phyloP scores from a whole-genome alignment of 2,329 filamentous ascomycete genomes.

The Hirsutella rhossiliensis region DNA sequence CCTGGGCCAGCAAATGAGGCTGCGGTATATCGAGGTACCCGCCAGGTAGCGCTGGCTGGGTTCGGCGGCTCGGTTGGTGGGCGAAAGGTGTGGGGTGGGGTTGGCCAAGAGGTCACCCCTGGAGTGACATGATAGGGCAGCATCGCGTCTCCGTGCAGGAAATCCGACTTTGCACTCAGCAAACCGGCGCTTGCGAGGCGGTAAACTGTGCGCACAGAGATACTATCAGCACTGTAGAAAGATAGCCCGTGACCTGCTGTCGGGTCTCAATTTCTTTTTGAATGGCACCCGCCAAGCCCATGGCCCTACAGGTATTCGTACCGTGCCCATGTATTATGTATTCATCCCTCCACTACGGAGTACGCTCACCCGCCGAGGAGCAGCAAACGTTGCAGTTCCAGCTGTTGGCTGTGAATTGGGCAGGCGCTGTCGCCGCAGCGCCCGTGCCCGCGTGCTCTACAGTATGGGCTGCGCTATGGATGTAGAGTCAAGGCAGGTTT shows the following conservation, averaged over 20 bases:
- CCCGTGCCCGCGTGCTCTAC: background rate
- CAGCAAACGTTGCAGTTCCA: too few species aligned
- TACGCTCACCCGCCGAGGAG: too few species aligned
- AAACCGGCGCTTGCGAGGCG: too few species aligned
- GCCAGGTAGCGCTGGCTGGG: background rate
- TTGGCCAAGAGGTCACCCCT: background rate
- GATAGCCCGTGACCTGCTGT: background rate
- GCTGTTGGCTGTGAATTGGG: background rate
- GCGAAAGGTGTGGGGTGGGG: background rate
- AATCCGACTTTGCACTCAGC: background rate
- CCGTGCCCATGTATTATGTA: background rate
- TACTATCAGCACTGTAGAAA: background rate
- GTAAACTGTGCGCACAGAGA: too few species aligned
- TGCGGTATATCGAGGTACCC: background rate
- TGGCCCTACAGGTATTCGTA: background rate
- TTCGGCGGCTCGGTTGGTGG: background rate
- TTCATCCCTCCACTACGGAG: background rate
- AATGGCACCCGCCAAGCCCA: background rate
- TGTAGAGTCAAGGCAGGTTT: background rate
- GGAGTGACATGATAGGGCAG: background rate
- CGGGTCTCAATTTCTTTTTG: background rate
- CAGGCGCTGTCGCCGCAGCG: background rate
- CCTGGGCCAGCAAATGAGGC: background rate
- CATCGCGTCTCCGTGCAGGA: background rate
- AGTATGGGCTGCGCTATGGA: background rate